Evolutionary conservation across 345 rosid species (phyloP).

Genomic region (Brassica carinata): DNA sequence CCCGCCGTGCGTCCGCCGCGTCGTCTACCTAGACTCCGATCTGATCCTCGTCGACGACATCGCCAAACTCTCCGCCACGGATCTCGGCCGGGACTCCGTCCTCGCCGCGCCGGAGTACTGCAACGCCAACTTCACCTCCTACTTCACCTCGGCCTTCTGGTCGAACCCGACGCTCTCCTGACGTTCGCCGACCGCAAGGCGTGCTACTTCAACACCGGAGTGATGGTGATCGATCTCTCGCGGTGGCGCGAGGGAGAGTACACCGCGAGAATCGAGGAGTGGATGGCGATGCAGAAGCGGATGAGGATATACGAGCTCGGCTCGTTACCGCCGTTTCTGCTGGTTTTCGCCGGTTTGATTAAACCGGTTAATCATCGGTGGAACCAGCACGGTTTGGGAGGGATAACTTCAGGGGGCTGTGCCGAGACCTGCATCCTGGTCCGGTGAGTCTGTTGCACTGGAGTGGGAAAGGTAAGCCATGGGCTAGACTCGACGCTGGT

Average conservation of each 20-base stretch:
- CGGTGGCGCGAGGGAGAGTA: constrained; percentile 78
- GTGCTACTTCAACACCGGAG: constrained; percentile 86
- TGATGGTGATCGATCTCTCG: constrained; percentile 87
- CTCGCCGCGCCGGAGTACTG: constrained; percentile 96
- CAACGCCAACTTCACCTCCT: constrained; percentile 85
- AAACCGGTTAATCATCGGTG: constrained; percentile 76
- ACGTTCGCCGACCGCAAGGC: constrained; percentile 61
- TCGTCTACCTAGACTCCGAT: constrained; percentile 92
- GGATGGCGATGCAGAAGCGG: constrained; percentile 81
- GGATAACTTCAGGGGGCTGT: constrained; percentile 58
- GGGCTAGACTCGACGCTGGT: constrained; percentile 64
- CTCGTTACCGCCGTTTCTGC: constrained; percentile 73
- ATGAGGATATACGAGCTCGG: constrained; percentile 79
- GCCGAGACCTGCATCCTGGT: constrained; percentile 64
- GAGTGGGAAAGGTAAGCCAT: constrained; percentile 78
- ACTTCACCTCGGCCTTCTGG: constrained; percentile 79
- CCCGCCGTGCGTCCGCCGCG: constrained; percentile 72
- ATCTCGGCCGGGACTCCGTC: constrained; percentile 54
- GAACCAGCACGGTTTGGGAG: constrained; percentile 81
- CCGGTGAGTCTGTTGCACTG: constrained; percentile 67
- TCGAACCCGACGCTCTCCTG: constrained; percentile 66
- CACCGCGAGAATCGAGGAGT: constrained; percentile 76
- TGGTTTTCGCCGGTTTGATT: constrained; percentile 72
- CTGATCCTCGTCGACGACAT: constrained; percentile 88
- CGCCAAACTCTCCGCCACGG: constrained; percentile 65